Percentiles rank a stretch among this genome's conserved stretches.
phyloP scores from a whole-genome alignment of 352 stramenopile genomes.

The Globisporangium iwayamae region DNA sequence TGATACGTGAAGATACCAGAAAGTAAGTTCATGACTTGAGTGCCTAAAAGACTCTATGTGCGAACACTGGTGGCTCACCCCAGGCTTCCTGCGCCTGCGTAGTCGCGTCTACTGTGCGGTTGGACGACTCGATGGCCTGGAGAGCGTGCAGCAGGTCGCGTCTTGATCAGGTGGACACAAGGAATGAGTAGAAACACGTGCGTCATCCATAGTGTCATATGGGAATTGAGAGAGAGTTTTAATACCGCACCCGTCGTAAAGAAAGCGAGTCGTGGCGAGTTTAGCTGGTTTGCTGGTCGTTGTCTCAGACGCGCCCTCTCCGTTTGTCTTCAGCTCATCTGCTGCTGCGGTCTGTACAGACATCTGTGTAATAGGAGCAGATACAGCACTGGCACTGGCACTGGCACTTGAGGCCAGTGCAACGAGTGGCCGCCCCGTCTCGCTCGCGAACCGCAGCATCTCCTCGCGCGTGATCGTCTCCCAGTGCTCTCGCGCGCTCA shows the following conservation, averaged over 20 bases:
- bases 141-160: constrained; percentile 58
- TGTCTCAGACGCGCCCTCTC: neutral
- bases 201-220: neutral
- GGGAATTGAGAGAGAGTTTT: neutral
- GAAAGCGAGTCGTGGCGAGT: constrained; percentile 34
- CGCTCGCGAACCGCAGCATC: constrained; percentile 53
- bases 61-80: constrained; percentile 16
- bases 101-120: constrained; percentile 24
- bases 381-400: neutral
- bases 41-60: neutral
- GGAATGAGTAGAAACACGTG: neutral
- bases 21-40: too few relatives aligned
- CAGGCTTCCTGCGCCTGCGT: constrained; percentile 21
- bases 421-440: constrained; percentile 39
- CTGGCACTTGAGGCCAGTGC: constrained; percentile 1
- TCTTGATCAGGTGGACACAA: constrained; percentile 21
- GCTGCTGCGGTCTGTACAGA: neutral
- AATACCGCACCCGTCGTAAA: constrained; percentile 55
- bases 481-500: constrained; percentile 40
- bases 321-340: neutral
- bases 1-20: neutral
- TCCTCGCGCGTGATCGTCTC: constrained; percentile 66
- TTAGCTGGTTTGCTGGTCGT: constrained; percentile 1
- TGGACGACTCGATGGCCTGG: constrained; percentile 55
- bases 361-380: neutral